Evolutionary conservation across 2,329 filamentous ascomycete species (phyloP), one percentile per base, ranked within the genome.

Genomic region (Didymella pomorum): DNA sequence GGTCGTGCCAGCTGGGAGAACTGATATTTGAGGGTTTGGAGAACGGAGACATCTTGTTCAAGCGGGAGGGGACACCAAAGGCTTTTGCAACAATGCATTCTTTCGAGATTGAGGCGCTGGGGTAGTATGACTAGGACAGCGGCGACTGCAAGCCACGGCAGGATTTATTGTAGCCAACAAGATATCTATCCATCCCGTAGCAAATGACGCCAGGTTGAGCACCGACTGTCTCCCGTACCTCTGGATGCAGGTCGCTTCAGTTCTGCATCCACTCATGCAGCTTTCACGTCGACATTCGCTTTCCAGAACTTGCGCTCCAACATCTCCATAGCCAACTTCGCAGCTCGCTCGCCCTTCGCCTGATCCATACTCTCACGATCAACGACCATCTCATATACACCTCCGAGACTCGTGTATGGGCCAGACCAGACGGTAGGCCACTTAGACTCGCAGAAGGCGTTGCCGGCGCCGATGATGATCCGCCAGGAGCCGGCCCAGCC

Each of bases 401-500:
- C 65, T 0, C 61, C 58, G 10, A 55, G 51, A 23, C 60, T 52
- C 4, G 63, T 54, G 26, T 69, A 69, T 10, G 60, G 62, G 0
- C 66, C 68, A 0, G 47, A 29, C 66, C 65, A 68, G 0, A 69
- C 60, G 7, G 66, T 65, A 1, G 57, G 21, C 66, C 66, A 69
- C 44, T 55, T 65, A 0, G 59, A 16, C 3, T 46, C 58, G 2
- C 39, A 65, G 33, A 60, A 66, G 0, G 62, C 62, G n/a, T 65
- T 65, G 1, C 58, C 42, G 0, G 60, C 60, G 0, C 60, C 63
- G 4, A 56, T 37, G 1, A 62, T 60, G 3, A 67, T 37, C 4
- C 62, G 60, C 65, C 68, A 70, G 0, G 58, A 60, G 1, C 63
- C 65, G 8, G 67, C 65, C n/a, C 66, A 68, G 0, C 68, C 62